Base-by-base conservation (phyloP, 2,329 filamentous ascomycete genomes). In the Helotiales sp. region DNA sequence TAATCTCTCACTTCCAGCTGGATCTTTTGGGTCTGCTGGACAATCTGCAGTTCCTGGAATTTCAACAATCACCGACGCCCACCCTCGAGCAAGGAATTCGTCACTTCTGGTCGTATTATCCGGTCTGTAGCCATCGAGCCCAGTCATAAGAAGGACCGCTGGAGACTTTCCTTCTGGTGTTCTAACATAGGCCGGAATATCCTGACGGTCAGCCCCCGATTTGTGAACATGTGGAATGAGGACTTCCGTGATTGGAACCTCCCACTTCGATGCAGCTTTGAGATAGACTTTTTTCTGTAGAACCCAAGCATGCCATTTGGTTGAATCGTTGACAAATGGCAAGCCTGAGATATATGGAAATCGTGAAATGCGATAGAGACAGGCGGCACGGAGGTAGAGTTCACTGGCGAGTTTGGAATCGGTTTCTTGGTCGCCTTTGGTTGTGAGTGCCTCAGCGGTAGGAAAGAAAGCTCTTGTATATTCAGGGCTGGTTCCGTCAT, bases 291-390 rank as follows among this genome's bases (percentile, higher is more conserved):
- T 77, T 77, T 92, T 93, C 72, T 92, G 89, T 63, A 83, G 79
- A 71, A 84, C 80, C 86, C 90, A 93, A 1, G 89, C 90, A 30
- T 83, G 76, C 70, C 86, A 84, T 78, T 93, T 89, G 57, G 78
- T 75, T 1, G 77, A 75, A 50, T 80, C 80, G 71, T 73, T 82
- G 47, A 80, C 68, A 1, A 67, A 60, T 0, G 83, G 82, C 59
- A 77, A 80, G 3, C 75, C 70, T 2, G 80, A 78, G 70, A 85
- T 80, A 71, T 85, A 85, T 3, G 91, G 91, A 75, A 93, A 93
- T 17, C 91, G 85, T 0, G 89, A 84, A 71, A 93, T 93, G 61
- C 91, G 85, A 77, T 91, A 89, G n/a, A 93, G 83, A 28, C 89
- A 87, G 24, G 90, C 90, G 5, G 89, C 89, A 24, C 91, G 87